Evolutionary conservation across 1,284 basidiomycete genomes (phyloP).

Genomic region (Apiotrichum veenhuisii): DNA sequence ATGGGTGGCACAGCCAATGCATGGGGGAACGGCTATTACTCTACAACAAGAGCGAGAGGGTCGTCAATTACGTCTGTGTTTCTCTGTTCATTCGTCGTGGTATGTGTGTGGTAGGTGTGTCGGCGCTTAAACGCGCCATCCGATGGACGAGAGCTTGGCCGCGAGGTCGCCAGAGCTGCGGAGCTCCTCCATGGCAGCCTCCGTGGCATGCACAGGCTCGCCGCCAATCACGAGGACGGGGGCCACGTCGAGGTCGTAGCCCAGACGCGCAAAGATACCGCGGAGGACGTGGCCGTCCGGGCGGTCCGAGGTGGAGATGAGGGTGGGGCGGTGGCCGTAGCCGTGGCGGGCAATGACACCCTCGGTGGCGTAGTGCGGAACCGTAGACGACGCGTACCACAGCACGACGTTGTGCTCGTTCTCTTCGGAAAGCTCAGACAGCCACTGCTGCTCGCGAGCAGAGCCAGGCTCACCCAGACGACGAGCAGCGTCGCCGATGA

Average conservation of each 20-base stretch:
- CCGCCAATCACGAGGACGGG: slow-evolving; percentile 39
- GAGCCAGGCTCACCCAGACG: slow-evolving; percentile 25
- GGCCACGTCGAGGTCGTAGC: slow-evolving; percentile 20
- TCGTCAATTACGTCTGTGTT: not conserved
- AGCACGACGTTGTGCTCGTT: slow-evolving; percentile 32
- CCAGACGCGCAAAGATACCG: slow-evolving; percentile 26
- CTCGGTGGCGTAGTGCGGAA: slow-evolving; percentile 31
- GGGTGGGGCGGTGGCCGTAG: slow-evolving; percentile 22
- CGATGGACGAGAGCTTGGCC: slow-evolving; percentile 11
- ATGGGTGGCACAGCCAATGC: not conserved
- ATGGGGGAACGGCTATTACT: not conserved
- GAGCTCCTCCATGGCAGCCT: slow-evolving; percentile 24
- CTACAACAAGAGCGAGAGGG: not conserved
- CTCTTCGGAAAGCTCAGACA: slow-evolving; percentile 32
- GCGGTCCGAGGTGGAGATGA: slow-evolving; percentile 28
- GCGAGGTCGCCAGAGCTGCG: slow-evolving; percentile 25
- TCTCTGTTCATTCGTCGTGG: not conserved
- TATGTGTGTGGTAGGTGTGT: too few species aligned
- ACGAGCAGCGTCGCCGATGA: slow-evolving; percentile 31
- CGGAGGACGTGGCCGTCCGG: slow-evolving; percentile 24
- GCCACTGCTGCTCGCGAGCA: slow-evolving; percentile 23
- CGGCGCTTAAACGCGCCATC: slow-evolving; percentile 6
- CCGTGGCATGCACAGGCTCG: slow-evolving; percentile 23
- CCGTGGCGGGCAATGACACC: slow-evolving; percentile 28
- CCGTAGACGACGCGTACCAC: slow-evolving; percentile 29